phyloP scores from a whole-genome alignment of 345 rosid species.

The Clausena lansium region DNA sequence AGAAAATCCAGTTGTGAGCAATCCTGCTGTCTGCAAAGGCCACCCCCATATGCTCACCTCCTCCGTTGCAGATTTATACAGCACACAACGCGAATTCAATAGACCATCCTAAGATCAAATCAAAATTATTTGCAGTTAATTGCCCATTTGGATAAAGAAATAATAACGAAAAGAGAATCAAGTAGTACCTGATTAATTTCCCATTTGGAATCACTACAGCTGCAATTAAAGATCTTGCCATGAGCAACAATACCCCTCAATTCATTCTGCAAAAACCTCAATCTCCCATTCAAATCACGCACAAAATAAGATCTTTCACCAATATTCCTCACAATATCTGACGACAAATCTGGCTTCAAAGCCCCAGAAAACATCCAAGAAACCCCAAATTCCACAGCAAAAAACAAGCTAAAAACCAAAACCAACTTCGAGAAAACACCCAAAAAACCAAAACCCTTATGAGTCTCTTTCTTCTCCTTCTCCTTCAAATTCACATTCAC shows the following conservation, averaged over 20 bases:
- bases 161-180: background rate
- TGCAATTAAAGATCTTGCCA: conserved; percentile 49
- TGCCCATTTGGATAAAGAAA: background rate
- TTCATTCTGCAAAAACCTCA: conserved; percentile 52
- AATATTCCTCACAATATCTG: conserved; percentile 40
- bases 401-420: conserved; percentile 37
- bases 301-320: conserved; percentile 47
- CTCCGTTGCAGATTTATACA: conserved; percentile 70
- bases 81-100: conserved; percentile 57
- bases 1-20: conserved; percentile 51
- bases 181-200: conserved; percentile 53
- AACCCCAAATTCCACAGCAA: conserved; percentile 48
- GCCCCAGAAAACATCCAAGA: conserved; percentile 32
- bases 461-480: conserved; percentile 21
- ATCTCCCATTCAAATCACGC: conserved; percentile 35
- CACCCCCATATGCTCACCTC: conserved; percentile 95
- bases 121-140: background rate
- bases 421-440: conserved; percentile 24
- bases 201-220: conserved; percentile 54
- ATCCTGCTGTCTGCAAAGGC: conserved; percentile 87
- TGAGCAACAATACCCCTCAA: conserved; percentile 29
- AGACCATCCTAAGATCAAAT: conserved; percentile 47
- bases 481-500: conserved; percentile 8
- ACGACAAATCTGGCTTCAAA: conserved; percentile 41
- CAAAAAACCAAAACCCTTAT: background rate